These are phyloP conservation scores for Tillandsia leiboldiana DNA, from an alignment of 176 grass and related monocot species.

Conservation along the genomic window DNA sequence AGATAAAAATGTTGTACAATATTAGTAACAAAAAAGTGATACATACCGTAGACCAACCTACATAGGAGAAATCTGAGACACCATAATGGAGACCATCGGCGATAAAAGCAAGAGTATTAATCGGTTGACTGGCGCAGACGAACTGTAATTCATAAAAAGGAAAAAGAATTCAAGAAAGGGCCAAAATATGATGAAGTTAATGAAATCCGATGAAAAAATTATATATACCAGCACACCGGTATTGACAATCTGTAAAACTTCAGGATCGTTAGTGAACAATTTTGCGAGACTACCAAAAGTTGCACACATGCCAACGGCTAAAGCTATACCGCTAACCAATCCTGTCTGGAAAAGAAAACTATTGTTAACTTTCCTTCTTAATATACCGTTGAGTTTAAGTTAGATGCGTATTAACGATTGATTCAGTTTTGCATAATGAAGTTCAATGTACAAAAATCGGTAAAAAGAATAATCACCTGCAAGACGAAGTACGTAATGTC, in stretches of 20 bases:
- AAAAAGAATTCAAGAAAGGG: background rate
- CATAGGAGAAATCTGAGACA: constrained; percentile 88
- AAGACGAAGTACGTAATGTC: constrained; percentile 46
- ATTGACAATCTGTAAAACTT: constrained; percentile 68
- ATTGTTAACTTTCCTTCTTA: constrained; percentile 16
- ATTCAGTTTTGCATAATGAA: constrained; percentile 6
- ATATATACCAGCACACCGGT: constrained; percentile 72
- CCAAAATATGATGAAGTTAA: background rate
- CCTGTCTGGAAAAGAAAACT: constrained; percentile 53
- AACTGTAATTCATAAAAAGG: constrained; percentile 34
- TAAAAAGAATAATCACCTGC: constrained; percentile 44
- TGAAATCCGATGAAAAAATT: background rate
- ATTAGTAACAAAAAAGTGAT: background rate
- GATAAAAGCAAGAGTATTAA: constrained; percentile 91
- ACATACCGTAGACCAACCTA: constrained; percentile 66
- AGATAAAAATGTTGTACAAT: no score
- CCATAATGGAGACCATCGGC: constrained; percentile 92
- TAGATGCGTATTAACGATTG: no score
- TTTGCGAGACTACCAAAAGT: constrained; percentile 69
- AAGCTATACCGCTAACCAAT: constrained; percentile 53
- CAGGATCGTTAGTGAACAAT: constrained; percentile 76
- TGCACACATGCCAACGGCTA: constrained; percentile 51
- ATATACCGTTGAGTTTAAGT: background rate
- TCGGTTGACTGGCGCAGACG: constrained; percentile 80
- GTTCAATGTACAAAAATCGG: background rate